Percentiles rank a stretch among this genome's conserved stretches.
These are phyloP conservation scores for Rusavskia elegans DNA, from an alignment of 495 filamentous ascomycete genomes.

Conservation along the genomic window DNA sequence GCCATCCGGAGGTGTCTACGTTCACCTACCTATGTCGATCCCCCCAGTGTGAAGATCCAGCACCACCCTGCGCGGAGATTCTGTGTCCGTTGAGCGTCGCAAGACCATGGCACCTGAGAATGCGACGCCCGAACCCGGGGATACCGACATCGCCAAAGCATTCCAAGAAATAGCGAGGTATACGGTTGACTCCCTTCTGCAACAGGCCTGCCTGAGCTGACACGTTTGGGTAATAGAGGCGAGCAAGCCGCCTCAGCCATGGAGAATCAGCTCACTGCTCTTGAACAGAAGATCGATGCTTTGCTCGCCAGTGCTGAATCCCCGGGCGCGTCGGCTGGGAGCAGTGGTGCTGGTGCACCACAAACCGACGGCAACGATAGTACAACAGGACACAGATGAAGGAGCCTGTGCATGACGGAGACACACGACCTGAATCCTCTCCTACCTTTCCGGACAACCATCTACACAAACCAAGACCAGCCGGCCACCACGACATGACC, in stretches of 20 bases:
- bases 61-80: too few species aligned
- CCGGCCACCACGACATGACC: too few species aligned
- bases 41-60: too few species aligned
- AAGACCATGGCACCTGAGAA: background rate
- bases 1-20: too few species aligned
- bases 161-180: conserved; percentile 25
- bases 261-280: conserved; percentile 33
- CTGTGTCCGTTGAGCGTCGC: too few species aligned
- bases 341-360: conserved; percentile 2
- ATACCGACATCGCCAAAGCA: conserved; percentile 11
- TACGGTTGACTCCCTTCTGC: background rate
- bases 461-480: too few species aligned
- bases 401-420: background rate
- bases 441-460: background rate
- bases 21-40: too few species aligned
- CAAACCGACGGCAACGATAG: background rate
- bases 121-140: background rate
- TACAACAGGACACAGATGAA: background rate
- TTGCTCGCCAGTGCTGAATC: conserved; percentile 33
- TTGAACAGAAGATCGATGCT: conserved; percentile 43
- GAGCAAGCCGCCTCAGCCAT: conserved; percentile 39
- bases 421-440: background rate
- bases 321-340: too few species aligned
- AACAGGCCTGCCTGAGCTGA: background rate
- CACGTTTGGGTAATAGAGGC: conserved; percentile 22